Conservation (phyloP, 306 rosid species). For the Nissolia schottii region DNA sequence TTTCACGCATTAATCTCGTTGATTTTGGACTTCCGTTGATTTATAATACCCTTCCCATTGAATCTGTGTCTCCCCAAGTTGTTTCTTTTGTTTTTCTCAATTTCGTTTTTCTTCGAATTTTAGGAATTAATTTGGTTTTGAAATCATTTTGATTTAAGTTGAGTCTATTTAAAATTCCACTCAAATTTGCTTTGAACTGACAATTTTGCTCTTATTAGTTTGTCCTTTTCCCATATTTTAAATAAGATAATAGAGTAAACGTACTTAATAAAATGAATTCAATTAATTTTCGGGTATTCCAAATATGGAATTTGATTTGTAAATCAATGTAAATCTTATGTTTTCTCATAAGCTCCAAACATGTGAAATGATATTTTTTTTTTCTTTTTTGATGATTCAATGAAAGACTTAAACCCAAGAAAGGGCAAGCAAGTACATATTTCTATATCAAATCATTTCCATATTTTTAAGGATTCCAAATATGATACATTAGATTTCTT, state of each 20-base stretch:
- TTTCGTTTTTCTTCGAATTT: background rate
- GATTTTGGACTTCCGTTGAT: background rate
- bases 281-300: background rate
- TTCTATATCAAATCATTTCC: constrained; percentile 3
- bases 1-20: background rate
- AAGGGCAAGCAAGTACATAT: too few relatives aligned
- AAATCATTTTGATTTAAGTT: background rate
- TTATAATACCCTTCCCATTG: background rate
- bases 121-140: constrained; percentile 14
- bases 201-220: background rate
- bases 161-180: background rate
- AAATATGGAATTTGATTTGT: background rate
- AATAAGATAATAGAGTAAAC: constrained; percentile 2
- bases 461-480: background rate
- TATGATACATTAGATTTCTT: background rate
- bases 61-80: background rate
- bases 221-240: background rate
- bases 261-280: background rate
- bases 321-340: background rate
- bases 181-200: background rate
- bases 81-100: background rate
- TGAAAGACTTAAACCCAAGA: too few relatives aligned
- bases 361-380: constrained; percentile 1
- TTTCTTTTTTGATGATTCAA: too few relatives aligned
- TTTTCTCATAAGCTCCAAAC: background rate